phyloP scores from a whole-genome alignment of 441 rosid genomes.

The Aleurites moluccanus region DNA sequence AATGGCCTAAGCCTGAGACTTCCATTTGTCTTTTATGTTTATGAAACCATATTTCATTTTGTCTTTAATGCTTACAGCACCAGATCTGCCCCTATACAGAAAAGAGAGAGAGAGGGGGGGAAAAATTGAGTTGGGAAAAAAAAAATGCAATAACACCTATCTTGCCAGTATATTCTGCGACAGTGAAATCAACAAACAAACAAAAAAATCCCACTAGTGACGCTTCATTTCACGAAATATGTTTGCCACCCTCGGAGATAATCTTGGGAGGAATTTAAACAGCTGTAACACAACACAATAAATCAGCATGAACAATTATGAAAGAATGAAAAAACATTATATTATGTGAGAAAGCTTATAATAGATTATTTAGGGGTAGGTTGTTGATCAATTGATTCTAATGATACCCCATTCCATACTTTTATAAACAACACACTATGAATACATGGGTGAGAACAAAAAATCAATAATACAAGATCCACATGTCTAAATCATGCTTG shows the following conservation, averaged over 20 bases:
- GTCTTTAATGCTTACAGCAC: not conserved
- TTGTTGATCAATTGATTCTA: no score
- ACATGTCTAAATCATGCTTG: not conserved
- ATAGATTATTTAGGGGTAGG: no score
- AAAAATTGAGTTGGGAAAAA: not conserved
- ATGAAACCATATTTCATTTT: not conserved
- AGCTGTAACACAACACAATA: slow-evolving; percentile 46
- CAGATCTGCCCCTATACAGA: not conserved
- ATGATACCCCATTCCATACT: not conserved
- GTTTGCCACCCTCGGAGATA: slow-evolving; percentile 69
- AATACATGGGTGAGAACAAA: not conserved
- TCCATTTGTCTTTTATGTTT: not conserved
- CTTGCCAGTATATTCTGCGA: not conserved
- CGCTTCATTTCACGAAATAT: slow-evolving; percentile 79
- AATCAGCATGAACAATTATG: slow-evolving; percentile 1
- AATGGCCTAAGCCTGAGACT: not conserved
- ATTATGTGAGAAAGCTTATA: not conserved
- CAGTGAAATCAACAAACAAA: not conserved
- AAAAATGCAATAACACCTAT: not conserved
- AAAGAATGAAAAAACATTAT: not conserved
- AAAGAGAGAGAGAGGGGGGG: not conserved
- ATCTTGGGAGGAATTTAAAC: slow-evolving; percentile 76
- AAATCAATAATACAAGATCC: not conserved
- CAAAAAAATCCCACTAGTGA: slow-evolving; percentile 40
- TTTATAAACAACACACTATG: not conserved